phyloP scores from a whole-genome alignment of 2,329 filamentous ascomycete genomes.

The Claviceps sp. region DNA sequence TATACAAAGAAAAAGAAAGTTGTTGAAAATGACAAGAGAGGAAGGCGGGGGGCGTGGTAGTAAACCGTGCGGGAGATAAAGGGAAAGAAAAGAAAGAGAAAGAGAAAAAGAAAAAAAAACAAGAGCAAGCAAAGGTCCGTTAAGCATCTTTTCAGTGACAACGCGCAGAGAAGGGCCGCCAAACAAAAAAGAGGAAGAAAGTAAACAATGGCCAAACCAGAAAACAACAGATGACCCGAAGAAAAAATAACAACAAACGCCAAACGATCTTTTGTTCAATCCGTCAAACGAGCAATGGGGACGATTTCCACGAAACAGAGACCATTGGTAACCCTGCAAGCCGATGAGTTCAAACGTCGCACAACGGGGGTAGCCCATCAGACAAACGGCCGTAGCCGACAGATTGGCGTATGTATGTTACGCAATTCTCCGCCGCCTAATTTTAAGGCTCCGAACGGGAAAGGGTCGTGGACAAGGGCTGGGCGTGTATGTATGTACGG shows the following conservation, averaged over 20 bases:
- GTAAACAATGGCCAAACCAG: not conserved
- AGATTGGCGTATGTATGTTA: not conserved
- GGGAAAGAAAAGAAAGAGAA: not conserved
- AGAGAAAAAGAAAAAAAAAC: not conserved
- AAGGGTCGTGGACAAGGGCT: not conserved
- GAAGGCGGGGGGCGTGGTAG: no score
- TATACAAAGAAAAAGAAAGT: no score
- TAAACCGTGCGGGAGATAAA: no score
- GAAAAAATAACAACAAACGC: not conserved
- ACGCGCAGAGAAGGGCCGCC: not conserved
- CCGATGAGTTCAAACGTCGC: slow-evolving; percentile 5
- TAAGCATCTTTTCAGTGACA: not conserved
- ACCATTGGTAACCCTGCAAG: slow-evolving; percentile 3
- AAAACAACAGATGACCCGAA: not conserved
- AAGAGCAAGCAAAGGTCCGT: not conserved
- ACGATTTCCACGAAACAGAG: not conserved
- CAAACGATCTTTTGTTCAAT: not conserved
- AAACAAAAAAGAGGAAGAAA: not conserved
- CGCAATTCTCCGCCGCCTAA: slow-evolving; percentile 3
- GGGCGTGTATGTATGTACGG: not conserved
- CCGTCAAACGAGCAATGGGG: not conserved
- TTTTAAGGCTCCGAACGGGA: not conserved
- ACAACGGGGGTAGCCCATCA: not conserved
- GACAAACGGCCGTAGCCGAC: not conserved
- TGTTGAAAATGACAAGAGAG: no score